Conservation (phyloP, 2,329 filamentous ascomycete species). For the Ascosphaera acerosa region DNA sequence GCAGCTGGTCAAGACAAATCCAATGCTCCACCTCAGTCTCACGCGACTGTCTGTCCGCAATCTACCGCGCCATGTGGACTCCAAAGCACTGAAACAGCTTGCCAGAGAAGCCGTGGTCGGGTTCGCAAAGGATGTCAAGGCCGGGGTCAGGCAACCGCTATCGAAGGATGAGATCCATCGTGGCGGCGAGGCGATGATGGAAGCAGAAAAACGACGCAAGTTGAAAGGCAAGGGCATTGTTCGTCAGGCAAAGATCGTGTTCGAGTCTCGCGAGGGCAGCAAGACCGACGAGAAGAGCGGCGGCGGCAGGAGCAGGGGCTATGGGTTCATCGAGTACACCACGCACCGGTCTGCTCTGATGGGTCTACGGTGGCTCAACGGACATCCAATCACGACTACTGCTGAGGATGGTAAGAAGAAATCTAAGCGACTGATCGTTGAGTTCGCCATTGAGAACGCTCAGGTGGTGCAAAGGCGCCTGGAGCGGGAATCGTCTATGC, state of each 20-base stretch:
- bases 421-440: constrained; percentile 74
- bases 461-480: constrained; percentile 69
- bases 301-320: constrained; percentile 66
- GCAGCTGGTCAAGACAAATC: constrained; percentile 74
- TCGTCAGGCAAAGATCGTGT: constrained; percentile 81
- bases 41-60: constrained; percentile 83
- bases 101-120: constrained; percentile 82
- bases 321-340: constrained; percentile 92
- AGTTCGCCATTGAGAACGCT: constrained; percentile 95
- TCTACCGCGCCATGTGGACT: constrained; percentile 55
- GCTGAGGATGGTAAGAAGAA: constrained; percentile 31
- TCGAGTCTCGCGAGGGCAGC: constrained; percentile 61
- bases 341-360: constrained; percentile 86
- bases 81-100: constrained; percentile 74
- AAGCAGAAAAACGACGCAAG: constrained; percentile 57
- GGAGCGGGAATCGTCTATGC: constrained; percentile 33
- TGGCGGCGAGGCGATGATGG: constrained; percentile 53
- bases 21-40: constrained; percentile 63
- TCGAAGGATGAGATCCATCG: constrained; percentile 74
- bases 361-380: constrained; percentile 84
- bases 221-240: constrained; percentile 68
- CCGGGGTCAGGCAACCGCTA: constrained; percentile 45
- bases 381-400: constrained; percentile 26
- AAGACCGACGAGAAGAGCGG: constrained; percentile 58
- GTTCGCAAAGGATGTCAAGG: constrained; percentile 74